A percentile compares a stretch with the other conserved stretches of the same genome.
phyloP scores from a whole-genome alignment of 148 eudicot species.

The Silene latifolia region DNA sequence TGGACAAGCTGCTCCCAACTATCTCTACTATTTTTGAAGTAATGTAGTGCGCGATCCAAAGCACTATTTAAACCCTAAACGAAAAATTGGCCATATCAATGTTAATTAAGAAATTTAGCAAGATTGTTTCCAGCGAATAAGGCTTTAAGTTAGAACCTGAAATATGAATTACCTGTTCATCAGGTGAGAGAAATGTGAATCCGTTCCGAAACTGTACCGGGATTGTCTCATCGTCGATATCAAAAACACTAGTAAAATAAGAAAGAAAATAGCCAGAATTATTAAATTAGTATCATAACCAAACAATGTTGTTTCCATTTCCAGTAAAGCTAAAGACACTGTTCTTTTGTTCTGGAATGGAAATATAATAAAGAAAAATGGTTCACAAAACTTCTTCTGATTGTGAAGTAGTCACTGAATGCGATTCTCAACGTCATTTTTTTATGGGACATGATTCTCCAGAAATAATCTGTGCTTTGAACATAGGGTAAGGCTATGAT shows the following conservation, averaged over 20 bases:
- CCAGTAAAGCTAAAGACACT: not conserved
- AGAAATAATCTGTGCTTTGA: too few relatives aligned
- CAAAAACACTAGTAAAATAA: conserved; percentile 59
- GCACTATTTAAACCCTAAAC: conserved; percentile 68
- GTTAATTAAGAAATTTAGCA: not conserved
- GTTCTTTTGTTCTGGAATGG: too few relatives aligned
- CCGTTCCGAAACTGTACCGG: conserved; percentile 82
- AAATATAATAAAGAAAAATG: too few relatives aligned
- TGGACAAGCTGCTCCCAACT: conserved; percentile 75
- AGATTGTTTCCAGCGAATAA: not conserved
- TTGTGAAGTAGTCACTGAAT: too few relatives aligned
- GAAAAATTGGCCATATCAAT: not conserved
- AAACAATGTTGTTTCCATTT: not conserved
- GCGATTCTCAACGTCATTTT: too few relatives aligned
- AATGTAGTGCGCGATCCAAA: conserved; percentile 68
- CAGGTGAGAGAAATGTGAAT: conserved; percentile 67
- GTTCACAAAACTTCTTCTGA: too few relatives aligned
- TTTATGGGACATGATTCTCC: too few relatives aligned
- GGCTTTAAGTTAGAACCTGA: not conserved
- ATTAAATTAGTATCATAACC: not conserved
- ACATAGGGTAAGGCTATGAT: too few relatives aligned
- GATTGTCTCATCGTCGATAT: conserved; percentile 68
- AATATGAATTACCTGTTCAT: conserved; percentile 64
- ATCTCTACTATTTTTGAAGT: conserved; percentile 43
- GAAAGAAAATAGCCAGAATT: not conserved